Base-by-base conservation (phyloP, 176 grass and related monocot species). In the Carex littledalei region DNA sequence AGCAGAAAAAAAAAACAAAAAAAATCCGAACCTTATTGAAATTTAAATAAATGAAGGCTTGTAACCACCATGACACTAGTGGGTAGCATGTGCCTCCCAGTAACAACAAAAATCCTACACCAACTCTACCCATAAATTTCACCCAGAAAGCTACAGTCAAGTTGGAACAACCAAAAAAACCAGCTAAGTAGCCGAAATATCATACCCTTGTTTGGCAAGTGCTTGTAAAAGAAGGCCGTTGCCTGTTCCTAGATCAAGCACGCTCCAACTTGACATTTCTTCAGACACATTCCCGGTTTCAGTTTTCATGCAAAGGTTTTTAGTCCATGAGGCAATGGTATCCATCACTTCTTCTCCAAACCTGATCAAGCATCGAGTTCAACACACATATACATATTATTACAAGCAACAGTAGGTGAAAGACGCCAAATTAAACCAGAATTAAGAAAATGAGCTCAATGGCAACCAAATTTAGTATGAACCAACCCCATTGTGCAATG, bases 311-410 rank as follows among this genome's bases (percentile, higher is more conserved):
- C 93, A 95, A 45, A 95, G 81, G 24, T 86, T 91, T 86, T 94
- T 95, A 14, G 91, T 94, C 96, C 96, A 99, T 85, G 81, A 45
- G 76, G 90, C 93, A 85, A 95, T 89, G 18, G 91, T 99, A 86
- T 91, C 93, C 96, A 99, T 99, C 79, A 99, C 96, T 90, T 99
- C 88, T 57, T 70, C 81, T 86, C 96, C 96, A 82, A 99, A 99
- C 96, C 96, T 99, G 41, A 91, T 63, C 66, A 85, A 82, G 7
- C 21, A 83, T 68, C 3, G 3, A 54, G 47, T n/a, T 83, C 6
- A 83, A 67, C 34, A 41, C 1, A 63, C 37, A 81, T 21, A 10
- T 32, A 31, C 21, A 13, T 13, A 29, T 32, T 22, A 16, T 55
- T 78, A 55, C 49, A 77, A 76, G 45, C 4, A 53, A 76, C 71